Conservation (phyloP, 139 green algal species). For the Pseudopediastrum boryanum region DNA sequence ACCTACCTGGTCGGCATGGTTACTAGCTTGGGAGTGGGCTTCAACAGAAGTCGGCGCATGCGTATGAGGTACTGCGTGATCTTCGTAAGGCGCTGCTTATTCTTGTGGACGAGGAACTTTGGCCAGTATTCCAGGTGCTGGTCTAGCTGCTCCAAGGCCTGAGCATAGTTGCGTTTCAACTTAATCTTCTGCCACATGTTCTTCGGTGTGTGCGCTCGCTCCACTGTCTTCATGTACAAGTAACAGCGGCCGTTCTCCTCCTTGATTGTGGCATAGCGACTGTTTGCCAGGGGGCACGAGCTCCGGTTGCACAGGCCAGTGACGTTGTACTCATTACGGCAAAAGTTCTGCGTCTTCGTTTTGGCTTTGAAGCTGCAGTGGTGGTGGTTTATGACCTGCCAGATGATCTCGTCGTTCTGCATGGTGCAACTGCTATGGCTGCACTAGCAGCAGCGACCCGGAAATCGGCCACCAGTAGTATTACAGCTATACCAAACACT, state of each 20-base stretch:
- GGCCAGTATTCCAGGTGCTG: conserved; percentile 83
- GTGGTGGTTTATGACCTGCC: conserved; percentile 95
- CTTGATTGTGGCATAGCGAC: conserved; percentile 90
- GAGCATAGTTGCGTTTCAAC: conserved; percentile 86
- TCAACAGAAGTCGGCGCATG: conserved; percentile 88
- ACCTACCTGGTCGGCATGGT: conserved; percentile 79
- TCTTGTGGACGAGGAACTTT: conserved; percentile 99
- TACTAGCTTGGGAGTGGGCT: conserved; percentile 83
- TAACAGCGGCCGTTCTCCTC: conserved; percentile 85
- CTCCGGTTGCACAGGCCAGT: conserved; percentile 94
- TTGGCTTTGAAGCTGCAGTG: conserved; percentile 96
- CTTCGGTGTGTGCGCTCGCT: conserved; percentile 94
- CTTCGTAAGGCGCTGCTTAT: conserved; percentile 99
- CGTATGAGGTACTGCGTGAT: conserved; percentile 99
- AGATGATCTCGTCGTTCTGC: conserved; percentile 91
- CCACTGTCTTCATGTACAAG: conserved; percentile 97
- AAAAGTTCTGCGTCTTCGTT: conserved; percentile 95
- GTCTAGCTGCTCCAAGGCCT: conserved; percentile 50
- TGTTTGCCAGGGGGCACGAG: conserved; percentile 96
- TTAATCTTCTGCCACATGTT: conserved; percentile 96
- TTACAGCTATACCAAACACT: too few species aligned
- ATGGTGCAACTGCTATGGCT: too few species aligned
- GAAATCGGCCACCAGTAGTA: too few species aligned
- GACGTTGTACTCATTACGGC: conserved; percentile 98
- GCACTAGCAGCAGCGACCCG: too few species aligned